phyloP scores from a whole-genome alignment of 176 grass and related monocot species.

The Zea luxurians region DNA sequence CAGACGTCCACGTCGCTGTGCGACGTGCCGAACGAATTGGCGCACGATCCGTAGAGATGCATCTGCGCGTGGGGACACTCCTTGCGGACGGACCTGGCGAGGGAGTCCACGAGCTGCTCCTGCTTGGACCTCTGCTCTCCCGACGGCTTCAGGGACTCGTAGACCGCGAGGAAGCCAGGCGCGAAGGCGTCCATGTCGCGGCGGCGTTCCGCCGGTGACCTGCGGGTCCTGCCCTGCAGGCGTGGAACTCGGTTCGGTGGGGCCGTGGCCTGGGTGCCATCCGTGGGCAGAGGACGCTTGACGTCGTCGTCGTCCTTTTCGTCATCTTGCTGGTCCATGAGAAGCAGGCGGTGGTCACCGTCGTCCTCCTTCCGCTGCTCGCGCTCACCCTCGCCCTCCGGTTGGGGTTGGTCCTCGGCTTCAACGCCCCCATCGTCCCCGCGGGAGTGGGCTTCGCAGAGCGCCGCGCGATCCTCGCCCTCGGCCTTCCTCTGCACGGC shows the following conservation, averaged over 20 bases:
- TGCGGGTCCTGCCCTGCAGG: neutral
- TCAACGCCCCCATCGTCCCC: conserved; percentile 27
- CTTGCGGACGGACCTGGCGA: conserved; percentile 34
- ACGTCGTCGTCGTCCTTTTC: neutral
- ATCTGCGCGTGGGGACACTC: conserved; percentile 55
- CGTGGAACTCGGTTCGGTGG: neutral
- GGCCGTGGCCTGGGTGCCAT: neutral
- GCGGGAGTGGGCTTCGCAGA: conserved; percentile 17
- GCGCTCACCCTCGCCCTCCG: neutral
- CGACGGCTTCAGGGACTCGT: conserved; percentile 49
- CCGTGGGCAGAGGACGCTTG: neutral
- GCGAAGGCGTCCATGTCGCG: conserved; percentile 36
- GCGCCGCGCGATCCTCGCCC: conserved; percentile 7
- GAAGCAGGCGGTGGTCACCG: neutral
- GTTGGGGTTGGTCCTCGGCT: conserved; percentile 13
- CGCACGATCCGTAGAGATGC: conserved; percentile 69
- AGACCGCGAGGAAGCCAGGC: conserved; percentile 38
- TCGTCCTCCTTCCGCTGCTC: neutral
- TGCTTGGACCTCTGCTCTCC: conserved; percentile 46
- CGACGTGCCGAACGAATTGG: conserved; percentile 54
- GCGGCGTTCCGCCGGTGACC: conserved; percentile 39
- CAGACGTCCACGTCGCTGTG: conserved; percentile 63
- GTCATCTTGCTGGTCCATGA: neutral
- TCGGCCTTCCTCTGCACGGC: conserved; percentile 33
- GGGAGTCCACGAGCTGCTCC: conserved; percentile 42